These are phyloP conservation scores for Tetrahymena borealis DNA, from an alignment of 73 alveolate species.

Conservation along the genomic window DNA sequence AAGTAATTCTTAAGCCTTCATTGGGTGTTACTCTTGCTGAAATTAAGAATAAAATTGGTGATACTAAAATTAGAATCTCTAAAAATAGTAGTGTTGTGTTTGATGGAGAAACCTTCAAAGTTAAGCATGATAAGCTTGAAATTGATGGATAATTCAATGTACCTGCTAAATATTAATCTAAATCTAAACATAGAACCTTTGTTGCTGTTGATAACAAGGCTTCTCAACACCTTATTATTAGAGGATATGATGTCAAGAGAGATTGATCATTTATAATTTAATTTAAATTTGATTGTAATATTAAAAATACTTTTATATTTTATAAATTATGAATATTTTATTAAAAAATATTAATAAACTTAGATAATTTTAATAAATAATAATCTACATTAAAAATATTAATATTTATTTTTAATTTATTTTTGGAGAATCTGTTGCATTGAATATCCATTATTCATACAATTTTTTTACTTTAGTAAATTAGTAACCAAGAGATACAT, in stretches of 20 bases:
- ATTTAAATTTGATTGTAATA: too few relatives aligned
- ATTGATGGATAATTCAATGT: neutral
- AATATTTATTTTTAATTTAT: too few relatives aligned
- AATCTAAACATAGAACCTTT: neutral
- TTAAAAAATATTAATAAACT: too few relatives aligned
- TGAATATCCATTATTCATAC: too few relatives aligned
- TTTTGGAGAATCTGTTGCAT: too few relatives aligned
- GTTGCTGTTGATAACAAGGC: neutral
- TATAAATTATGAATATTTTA: too few relatives aligned
- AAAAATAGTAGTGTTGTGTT: neutral
- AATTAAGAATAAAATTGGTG: constrained; percentile 53
- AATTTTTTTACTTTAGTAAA: too few relatives aligned
- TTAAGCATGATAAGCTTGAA: neutral
- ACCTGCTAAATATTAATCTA: neutral
- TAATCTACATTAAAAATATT: too few relatives aligned
- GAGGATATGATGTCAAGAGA: neutral
- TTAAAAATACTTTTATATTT: too few relatives aligned
- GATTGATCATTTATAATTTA: neutral
- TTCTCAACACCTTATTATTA: neutral
- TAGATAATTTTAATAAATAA: too few relatives aligned
- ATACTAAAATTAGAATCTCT: neutral
- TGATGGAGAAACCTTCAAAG: neutral
- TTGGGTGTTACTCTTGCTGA: constrained; percentile 85
- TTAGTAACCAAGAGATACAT: too few relatives aligned
- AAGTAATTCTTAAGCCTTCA: constrained; percentile 81